Base-by-base conservation (phyloP, 352 stramenopile genomes). In the Globisporangium viniferum region DNA sequence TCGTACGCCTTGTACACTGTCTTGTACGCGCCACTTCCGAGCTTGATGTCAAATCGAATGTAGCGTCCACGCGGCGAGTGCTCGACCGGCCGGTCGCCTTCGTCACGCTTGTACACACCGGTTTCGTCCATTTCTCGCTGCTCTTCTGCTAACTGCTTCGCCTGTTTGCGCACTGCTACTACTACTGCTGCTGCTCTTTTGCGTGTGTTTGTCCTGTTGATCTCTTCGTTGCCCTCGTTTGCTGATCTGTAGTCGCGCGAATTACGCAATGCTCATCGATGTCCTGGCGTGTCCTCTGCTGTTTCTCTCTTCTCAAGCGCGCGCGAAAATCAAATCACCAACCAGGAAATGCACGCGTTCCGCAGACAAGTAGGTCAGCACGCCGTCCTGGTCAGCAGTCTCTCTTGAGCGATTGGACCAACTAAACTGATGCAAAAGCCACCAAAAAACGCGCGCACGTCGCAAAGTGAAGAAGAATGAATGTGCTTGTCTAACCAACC, bases 1-100 rank as follows among this genome's bases (percentile, higher is more conserved):
- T 99, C 98, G 79, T 99, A 99, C 18, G 89, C 92, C 71, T 97
- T 95, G 73, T 97, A 98, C 44, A 97, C 89, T 8, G 88, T 93
- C 74, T 97, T 97, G 78, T 97, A 97, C 49, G 90, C 88, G 58
- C 88, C 88, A 24, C 78, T 91, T 64, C 88, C 88, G 22, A 95
- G 72, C n/a, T 84, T 82, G 63, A 91, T 89, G 67, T 95, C 85
- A 63, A 95, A 95, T 59, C 88, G 88, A 67, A 95, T 92, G 74
- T 95, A 95, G 31, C 86, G 83, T 1, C 84, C 88, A n/a, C 88
- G 85, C 24, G 88, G 88, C 46, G 88, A 95, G 55, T 84, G 78
- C 72, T 95, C 88, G 62, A 93, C 71, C 6, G 85, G 84, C 3
- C 86, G 86, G 48, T 94, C 86, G 27, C 83, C 81, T 60, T 91